A percentile compares a stretch with the other conserved stretches of the same genome.
These are phyloP conservation scores for Saccharomycopsis microspora DNA, from an alignment of 805 yeast genomes.

Conservation along the genomic window DNA sequence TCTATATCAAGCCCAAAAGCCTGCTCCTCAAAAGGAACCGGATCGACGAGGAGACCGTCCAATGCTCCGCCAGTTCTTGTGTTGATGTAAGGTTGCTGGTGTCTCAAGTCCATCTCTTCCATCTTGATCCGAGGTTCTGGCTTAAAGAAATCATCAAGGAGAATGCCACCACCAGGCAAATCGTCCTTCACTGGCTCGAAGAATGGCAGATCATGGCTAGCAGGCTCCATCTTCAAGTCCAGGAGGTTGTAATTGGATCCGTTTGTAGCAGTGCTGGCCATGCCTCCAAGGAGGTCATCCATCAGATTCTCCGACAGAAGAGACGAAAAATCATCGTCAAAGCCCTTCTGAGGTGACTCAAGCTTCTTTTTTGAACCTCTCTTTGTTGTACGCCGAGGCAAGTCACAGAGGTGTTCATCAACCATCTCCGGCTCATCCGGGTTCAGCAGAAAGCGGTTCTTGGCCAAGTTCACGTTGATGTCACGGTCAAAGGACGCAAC, in stretches of 20 bases:
- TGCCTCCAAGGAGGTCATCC: background rate
- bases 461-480: conserved; percentile 10
- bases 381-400: background rate
- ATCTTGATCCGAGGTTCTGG: no score
- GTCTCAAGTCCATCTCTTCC: no score
- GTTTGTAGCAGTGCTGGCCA: background rate
- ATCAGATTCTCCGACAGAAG: conserved; percentile 4
- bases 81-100: no score
- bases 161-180: background rate
- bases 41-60: no score
- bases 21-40: no score
- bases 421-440: conserved; percentile 11
- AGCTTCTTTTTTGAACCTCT: background rate
- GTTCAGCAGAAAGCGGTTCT: conserved; percentile 7
- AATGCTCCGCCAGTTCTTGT: no score
- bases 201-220: conserved; percentile 8
- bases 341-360: background rate
- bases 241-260: background rate
- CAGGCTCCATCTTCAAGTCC: background rate
- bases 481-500: conserved; percentile 11
- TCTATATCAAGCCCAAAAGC: no score
- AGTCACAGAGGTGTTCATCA: background rate
- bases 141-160: conserved; percentile 6
- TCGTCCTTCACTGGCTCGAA: conserved; percentile 12
- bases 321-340: background rate